Evolutionary conservation across 2,329 filamentous ascomycete species (phyloP).

Genomic region (Exophiala sp.): DNA sequence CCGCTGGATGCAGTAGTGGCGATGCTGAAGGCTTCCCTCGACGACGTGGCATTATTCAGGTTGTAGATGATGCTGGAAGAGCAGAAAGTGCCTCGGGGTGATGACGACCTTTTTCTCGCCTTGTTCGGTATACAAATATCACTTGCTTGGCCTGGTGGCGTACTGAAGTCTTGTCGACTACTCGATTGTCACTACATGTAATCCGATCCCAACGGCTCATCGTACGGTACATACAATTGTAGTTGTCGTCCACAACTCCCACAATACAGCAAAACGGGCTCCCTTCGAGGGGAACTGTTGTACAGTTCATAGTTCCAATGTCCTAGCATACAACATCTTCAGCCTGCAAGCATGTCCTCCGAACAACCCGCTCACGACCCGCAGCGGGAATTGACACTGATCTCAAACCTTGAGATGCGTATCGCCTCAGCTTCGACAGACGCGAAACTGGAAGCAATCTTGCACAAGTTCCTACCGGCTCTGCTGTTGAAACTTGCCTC

Average conservation of each 20-base stretch:
- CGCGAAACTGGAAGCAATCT: constrained; percentile 68
- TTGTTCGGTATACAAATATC: too few relatives aligned
- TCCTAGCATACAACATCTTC: not conserved
- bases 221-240: too few relatives aligned
- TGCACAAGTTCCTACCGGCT: constrained; percentile 73
- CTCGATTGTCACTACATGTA: too few relatives aligned
- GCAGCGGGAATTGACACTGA: constrained; percentile 70
- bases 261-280: too few relatives aligned
- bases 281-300: not conserved
- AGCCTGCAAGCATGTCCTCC: not conserved
- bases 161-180: not conserved
- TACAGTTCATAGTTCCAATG: too few relatives aligned
- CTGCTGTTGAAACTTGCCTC: constrained; percentile 82
- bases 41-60: constrained; percentile 21
- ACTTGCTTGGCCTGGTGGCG: not conserved
- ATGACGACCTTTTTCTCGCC: too few relatives aligned
- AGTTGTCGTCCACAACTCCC: too few relatives aligned
- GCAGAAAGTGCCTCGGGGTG: not conserved
- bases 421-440: constrained; percentile 81
- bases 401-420: constrained; percentile 78
- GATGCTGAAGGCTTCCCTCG: constrained; percentile 15
- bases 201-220: too few relatives aligned
- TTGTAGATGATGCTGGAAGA: constrained; percentile 9
- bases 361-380: constrained; percentile 36
- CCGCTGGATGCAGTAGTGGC: constrained; percentile 4